A percentile compares a stretch with the other conserved stretches of the same genome.
Evolutionary conservation across 228 moss, liverwort and hornwort species (phyloP).

Genomic region (Sphagnum fallax): DNA sequence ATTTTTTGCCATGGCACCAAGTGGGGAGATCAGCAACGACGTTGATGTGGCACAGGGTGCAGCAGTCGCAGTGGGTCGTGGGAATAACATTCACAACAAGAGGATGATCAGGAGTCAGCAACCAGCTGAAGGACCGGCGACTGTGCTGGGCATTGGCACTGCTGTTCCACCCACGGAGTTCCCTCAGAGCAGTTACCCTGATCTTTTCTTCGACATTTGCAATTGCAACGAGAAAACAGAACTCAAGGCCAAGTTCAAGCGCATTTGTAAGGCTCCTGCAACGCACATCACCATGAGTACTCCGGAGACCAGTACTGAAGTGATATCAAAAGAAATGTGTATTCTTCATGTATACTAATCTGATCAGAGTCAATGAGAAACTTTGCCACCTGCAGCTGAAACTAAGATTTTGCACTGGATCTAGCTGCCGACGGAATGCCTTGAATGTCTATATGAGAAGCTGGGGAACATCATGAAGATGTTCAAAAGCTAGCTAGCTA

Average conservation of each 20-base stretch:
- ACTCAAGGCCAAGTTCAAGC: slow-evolving; percentile 48
- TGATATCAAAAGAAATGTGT: background rate
- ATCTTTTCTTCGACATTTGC: slow-evolving; percentile 46
- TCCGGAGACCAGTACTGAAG: background rate
- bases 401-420: too few species aligned
- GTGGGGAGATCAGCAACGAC: background rate
- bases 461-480: background rate
- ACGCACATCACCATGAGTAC: too few species aligned
- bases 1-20: background rate
- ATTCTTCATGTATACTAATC: background rate
- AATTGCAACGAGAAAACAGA: slow-evolving; percentile 31
- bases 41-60: background rate
- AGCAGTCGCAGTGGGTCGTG: background rate
- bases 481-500: background rate
- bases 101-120: slow-evolving; percentile 22
- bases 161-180: slow-evolving; percentile 48
- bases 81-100: background rate
- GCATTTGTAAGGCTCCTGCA: slow-evolving; percentile 21
- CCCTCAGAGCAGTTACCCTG: slow-evolving; percentile 36
- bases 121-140: slow-evolving; percentile 44
- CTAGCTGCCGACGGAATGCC: background rate
- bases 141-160: slow-evolving; percentile 47
- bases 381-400: too few species aligned
- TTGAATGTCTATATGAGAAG: background rate
- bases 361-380: background rate